These are phyloP conservation scores for Colletotrichum abscissum DNA, from an alignment of 2,329 filamentous ascomycete species.

Conservation along the genomic window DNA sequence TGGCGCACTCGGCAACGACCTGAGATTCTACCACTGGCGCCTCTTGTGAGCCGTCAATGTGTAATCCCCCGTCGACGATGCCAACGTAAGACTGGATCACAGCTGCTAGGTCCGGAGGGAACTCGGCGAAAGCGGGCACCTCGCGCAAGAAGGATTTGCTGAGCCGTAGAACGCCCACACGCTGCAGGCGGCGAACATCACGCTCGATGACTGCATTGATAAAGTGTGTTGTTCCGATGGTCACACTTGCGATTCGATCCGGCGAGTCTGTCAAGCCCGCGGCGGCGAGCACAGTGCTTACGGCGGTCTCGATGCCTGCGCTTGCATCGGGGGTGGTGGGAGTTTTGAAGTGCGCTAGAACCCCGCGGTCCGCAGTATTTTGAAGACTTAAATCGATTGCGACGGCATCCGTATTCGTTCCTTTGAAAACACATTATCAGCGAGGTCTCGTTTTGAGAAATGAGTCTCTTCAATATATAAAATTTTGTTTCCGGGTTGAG, in stretches of 20 bases:
- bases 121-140: slow-evolving; percentile 63
- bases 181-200: slow-evolving; percentile 58
- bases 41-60: slow-evolving; percentile 62
- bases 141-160: slow-evolving; percentile 65
- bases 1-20: slow-evolving; percentile 45
- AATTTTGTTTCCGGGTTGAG: no score
- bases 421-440: background rate
- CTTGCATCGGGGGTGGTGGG: slow-evolving; percentile 61
- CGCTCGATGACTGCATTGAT: slow-evolving; percentile 68
- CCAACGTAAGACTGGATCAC: slow-evolving; percentile 59
- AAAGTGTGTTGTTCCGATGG: slow-evolving; percentile 68
- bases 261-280: slow-evolving; percentile 43
- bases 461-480: background rate
- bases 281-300: slow-evolving; percentile 54
- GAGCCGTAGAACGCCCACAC: slow-evolving; percentile 65
- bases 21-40: slow-evolving; percentile 46
- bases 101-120: slow-evolving; percentile 59
- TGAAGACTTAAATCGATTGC: slow-evolving; percentile 54
- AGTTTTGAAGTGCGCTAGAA: slow-evolving; percentile 61
- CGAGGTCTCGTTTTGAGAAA: no score
- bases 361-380: slow-evolving; percentile 49
- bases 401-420: slow-evolving; percentile 66
- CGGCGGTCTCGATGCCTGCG: slow-evolving; percentile 57
- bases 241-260: slow-evolving; percentile 57
- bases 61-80: slow-evolving; percentile 60